These are phyloP conservation scores for Pseudotsuga menziesii DNA, from an alignment of 75 land plant genomes.

Conservation along the genomic window DNA sequence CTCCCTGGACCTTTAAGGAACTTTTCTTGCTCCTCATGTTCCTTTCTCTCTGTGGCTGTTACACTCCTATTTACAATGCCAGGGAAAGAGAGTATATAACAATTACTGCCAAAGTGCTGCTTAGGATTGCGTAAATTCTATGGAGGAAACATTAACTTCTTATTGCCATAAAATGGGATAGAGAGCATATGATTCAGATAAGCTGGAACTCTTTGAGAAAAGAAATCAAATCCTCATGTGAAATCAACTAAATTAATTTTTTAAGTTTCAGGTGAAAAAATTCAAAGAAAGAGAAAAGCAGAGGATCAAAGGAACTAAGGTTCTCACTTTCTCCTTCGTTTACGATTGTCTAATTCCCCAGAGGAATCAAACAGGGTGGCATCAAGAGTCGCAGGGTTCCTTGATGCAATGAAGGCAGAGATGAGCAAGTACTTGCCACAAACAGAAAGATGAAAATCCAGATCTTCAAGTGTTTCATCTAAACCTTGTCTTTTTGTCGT, in stretches of 20 bases:
- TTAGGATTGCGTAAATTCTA: too few relatives aligned
- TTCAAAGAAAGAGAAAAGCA: neutral
- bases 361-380: slow-evolving; percentile 89
- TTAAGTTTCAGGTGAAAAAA: too few relatives aligned
- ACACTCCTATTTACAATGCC: slow-evolving; percentile 39
- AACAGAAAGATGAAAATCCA: slow-evolving; percentile 75
- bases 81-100: neutral
- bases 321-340: slow-evolving; percentile 67
- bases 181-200: neutral
- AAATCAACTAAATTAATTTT: neutral
- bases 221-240: neutral
- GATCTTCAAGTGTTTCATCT: slow-evolving; percentile 24
- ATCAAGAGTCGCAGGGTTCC: slow-evolving; percentile 97
- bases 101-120: neutral
- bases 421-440: slow-evolving; percentile 93
- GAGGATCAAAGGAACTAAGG: neutral
- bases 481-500: slow-evolving; percentile 18
- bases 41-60: slow-evolving; percentile 37
- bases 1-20: too few relatives aligned
- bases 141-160: too few relatives aligned
- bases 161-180: too few relatives aligned
- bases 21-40: too few relatives aligned
- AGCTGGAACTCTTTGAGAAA: neutral
- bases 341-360: slow-evolving; percentile 49
- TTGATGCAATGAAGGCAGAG: slow-evolving; percentile 94